These are phyloP conservation scores for Exophiala aquamarina DNA, from an alignment of 2,329 filamentous ascomycete species.

Conservation along the genomic window DNA sequence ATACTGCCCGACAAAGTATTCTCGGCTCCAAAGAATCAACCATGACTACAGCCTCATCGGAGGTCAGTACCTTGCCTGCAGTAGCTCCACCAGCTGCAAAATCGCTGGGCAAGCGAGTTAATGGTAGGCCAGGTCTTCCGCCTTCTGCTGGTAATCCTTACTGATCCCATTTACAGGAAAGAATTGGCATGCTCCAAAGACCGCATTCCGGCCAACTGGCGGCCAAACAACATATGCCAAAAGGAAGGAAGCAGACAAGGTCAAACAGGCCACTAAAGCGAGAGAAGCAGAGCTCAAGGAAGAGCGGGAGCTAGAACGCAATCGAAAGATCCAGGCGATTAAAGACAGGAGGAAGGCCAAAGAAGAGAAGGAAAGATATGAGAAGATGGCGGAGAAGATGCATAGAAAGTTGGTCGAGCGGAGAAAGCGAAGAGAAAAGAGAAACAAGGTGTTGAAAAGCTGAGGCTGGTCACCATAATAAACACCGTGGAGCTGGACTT, in stretches of 20 bases:
- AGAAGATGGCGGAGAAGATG: slow-evolving; percentile 96
- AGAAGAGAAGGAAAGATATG: slow-evolving; percentile 89
- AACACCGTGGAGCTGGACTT: too few species aligned
- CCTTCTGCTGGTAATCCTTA: slow-evolving; percentile 18
- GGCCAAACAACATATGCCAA: slow-evolving; percentile 79
- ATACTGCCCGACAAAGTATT: too few species aligned
- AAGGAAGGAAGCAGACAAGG: slow-evolving; percentile 68
- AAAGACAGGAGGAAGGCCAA: slow-evolving; percentile 84
- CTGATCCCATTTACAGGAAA: slow-evolving; percentile 64
- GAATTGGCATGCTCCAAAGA: slow-evolving; percentile 85
- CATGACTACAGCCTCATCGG: background rate
- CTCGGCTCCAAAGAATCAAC: background rate
- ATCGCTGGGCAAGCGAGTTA: slow-evolving; percentile 20
- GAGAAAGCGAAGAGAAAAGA: slow-evolving; percentile 92
- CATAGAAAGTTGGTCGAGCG: slow-evolving; percentile 92
- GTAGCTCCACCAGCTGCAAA: slow-evolving; percentile 2
- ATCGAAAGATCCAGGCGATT: slow-evolving; percentile 76
- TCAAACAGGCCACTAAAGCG: slow-evolving; percentile 76
- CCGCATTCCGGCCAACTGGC: slow-evolving; percentile 77
- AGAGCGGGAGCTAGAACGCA: slow-evolving; percentile 83
- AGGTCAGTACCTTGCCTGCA: background rate
- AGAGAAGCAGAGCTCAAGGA: slow-evolving; percentile 95
- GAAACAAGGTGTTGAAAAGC: slow-evolving; percentile 50
- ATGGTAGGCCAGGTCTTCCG: slow-evolving; percentile 20
- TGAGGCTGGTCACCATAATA: too few species aligned